Base-by-base conservation (phyloP, 1,284 basidiomycete genomes). In the Moesziomyces antarcticus region DNA sequence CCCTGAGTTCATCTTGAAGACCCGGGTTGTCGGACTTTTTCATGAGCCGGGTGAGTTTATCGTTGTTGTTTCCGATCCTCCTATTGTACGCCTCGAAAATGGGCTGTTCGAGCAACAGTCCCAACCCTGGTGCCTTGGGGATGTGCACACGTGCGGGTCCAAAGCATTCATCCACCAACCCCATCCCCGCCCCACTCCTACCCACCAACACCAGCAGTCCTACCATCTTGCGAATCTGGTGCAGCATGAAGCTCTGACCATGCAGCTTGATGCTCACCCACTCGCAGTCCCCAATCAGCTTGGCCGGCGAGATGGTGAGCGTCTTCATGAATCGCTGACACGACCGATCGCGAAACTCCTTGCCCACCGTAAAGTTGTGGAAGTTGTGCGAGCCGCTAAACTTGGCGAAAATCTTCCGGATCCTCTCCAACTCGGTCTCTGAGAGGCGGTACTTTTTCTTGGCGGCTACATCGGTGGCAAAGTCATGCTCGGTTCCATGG, bases 191-290 rank as follows among this genome's bases (percentile, higher is more conserved):
- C 13, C 71, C 73, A 2, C 66, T 80, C 3, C 81, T 58, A 1
- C 69, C 74, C 7, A 84, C 46, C 21, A 98, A 87, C 35, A 98
- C 90, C 13, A 96, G 87, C 40, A 91, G 88, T 1, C 92, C 90
- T 86, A 98, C 93, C 97, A 99, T 99, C 86, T 99, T 99, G 55
- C 97, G 91, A 73, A 89, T 88, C 81, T 99, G 96, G 85, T 99
- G 96, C 60, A 99, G 86, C 97, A 99, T 99, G 85, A 99, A 99
- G 77, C 93, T 95, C 85, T 99, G 97, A 0, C 96, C 97, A 80
- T 98, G 94, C 81, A 98, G 91, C 73, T 92, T 88, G 35, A 99
- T 91, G 51, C 91, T 92, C 51, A 99, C 90, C 95, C 96, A 99
- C 82, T 99, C 96, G 1, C 93, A 95, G 33, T 91, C 91, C 20